phyloP scores from a whole-genome alignment of 2,329 filamentous ascomycete species.

The Colletotrichum coccodes region DNA sequence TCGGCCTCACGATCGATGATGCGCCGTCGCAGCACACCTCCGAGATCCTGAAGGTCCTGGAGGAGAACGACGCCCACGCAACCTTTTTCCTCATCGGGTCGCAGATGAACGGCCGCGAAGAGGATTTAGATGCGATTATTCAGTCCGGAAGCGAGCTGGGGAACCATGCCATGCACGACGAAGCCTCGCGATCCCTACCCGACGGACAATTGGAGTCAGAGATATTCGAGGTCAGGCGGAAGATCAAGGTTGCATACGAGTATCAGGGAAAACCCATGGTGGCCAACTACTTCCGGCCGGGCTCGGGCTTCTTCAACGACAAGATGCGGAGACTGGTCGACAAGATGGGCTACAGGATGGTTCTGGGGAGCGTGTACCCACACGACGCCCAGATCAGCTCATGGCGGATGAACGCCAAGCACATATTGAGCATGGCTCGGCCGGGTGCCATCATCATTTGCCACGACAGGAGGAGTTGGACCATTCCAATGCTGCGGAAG shows the following conservation, averaged over 20 bases:
- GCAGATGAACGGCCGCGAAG: conserved; percentile 71
- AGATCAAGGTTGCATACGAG: conserved; percentile 67
- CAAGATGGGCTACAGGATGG: conserved; percentile 74
- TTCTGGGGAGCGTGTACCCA: conserved; percentile 88
- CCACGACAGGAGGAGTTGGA: conserved; percentile 88
- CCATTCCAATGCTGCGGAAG: conserved; percentile 77
- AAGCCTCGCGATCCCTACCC: conserved; percentile 73
- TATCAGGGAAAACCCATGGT: conserved; percentile 54
- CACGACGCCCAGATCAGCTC: conserved; percentile 88
- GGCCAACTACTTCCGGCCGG: conserved; percentile 81
- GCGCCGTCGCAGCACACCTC: conserved; percentile 78
- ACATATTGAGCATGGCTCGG: conserved; percentile 82
- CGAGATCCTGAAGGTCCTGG: conserved; percentile 76
- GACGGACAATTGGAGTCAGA: conserved; percentile 69
- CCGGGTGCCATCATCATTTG: conserved; percentile 86
- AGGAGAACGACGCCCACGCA: conserved; percentile 73
- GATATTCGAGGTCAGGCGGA: conserved; percentile 71
- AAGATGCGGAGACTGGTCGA: conserved; percentile 72
- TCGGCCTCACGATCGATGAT: conserved; percentile 90
- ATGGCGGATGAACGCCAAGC: conserved; percentile 76
- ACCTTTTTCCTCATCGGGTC: conserved; percentile 92
- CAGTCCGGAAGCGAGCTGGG: conserved; percentile 76
- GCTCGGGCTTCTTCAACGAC: conserved; percentile 83
- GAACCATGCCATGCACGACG: conserved; percentile 92
- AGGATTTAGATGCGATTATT: conserved; percentile 67